Evolutionary conservation across 352 stramenopile genomes (phyloP).

Genomic region (Phytophthora palmivora): DNA sequence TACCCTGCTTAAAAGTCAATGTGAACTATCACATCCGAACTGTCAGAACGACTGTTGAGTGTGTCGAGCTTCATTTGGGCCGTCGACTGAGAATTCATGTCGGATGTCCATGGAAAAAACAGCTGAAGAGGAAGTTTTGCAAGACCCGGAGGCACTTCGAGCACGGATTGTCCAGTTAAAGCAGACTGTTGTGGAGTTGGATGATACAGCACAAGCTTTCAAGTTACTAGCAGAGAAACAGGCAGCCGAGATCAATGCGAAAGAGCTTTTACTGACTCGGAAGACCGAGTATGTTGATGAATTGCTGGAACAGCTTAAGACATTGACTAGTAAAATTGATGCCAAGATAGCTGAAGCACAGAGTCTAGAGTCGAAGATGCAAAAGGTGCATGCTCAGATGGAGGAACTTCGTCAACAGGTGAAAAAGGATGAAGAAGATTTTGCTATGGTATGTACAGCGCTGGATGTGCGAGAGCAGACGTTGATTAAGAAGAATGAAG

Average conservation of each 20-base stretch:
- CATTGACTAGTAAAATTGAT: constrained; percentile 13
- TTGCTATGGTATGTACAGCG: constrained; percentile 62
- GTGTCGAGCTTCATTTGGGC: background rate
- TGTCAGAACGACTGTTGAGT: constrained; percentile 28
- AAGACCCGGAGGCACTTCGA: constrained; percentile 7
- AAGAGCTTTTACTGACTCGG: constrained; percentile 62
- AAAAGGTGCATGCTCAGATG: constrained; percentile 36
- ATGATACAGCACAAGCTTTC: constrained; percentile 38
- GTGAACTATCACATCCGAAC: constrained; percentile 1
- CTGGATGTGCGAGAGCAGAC: constrained; percentile 60
- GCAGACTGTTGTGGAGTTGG: constrained; percentile 25
- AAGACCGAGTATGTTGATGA: constrained; percentile 76
- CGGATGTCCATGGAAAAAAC: constrained; percentile 7
- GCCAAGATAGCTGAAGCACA: constrained; percentile 25
- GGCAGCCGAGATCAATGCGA: constrained; percentile 68
- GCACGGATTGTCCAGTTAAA: constrained; percentile 23
- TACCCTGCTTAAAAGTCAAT: too few species aligned
- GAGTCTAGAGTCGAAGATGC: constrained; percentile 21
- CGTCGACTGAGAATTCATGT: constrained; percentile 15
- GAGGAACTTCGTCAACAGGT: constrained; percentile 55
- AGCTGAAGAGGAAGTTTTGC: constrained; percentile 8
- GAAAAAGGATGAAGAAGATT: constrained; percentile 73
- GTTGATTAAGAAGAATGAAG: constrained; percentile 43
- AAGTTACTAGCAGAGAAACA: constrained; percentile 72
- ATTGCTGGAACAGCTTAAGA: constrained; percentile 54